Conservation (phyloP, 176 grass and related monocot species). For the Luzula sylvatica region DNA sequence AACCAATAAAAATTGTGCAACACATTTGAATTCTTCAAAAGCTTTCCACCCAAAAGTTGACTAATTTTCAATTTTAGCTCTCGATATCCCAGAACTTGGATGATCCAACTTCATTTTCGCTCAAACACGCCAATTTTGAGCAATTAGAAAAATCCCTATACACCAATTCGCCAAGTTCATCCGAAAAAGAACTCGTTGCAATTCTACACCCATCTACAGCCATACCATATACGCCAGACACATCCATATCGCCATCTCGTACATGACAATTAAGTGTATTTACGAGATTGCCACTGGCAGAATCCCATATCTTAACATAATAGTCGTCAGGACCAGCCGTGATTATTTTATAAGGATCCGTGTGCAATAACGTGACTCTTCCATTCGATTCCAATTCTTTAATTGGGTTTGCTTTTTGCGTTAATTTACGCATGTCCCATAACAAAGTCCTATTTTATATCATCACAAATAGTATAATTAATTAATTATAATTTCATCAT, state of each 20-base stretch:
- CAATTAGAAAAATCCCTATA: slow-evolving; percentile 48
- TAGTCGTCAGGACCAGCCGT: slow-evolving; percentile 35
- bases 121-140: slow-evolving; percentile 28
- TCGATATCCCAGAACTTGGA: slow-evolving; percentile 55
- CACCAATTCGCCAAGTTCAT: slow-evolving; percentile 26
- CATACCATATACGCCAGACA: slow-evolving; percentile 48
- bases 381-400: slow-evolving; percentile 55
- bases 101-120: slow-evolving; percentile 8
- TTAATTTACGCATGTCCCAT: slow-evolving; percentile 78
- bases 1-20: no score
- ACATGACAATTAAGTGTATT: slow-evolving; percentile 41
- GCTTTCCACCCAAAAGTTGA: no score
- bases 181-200: slow-evolving; percentile 24
- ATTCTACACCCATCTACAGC: slow-evolving; percentile 57
- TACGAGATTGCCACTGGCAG: slow-evolving; percentile 26
- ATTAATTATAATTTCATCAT: background rate
- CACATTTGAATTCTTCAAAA: no score
- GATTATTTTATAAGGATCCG: slow-evolving; percentile 82
- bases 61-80: background rate
- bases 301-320: slow-evolving; percentile 50
- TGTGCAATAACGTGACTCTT: slow-evolving; percentile 51
- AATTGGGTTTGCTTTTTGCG: slow-evolving; percentile 29
- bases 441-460: slow-evolving; percentile 79
- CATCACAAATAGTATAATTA: slow-evolving; percentile 2
- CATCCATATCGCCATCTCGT: slow-evolving; percentile 4